Base-by-base conservation (phyloP, 2,329 filamentous ascomycete genomes). In the Hortaea werneckii region DNA sequence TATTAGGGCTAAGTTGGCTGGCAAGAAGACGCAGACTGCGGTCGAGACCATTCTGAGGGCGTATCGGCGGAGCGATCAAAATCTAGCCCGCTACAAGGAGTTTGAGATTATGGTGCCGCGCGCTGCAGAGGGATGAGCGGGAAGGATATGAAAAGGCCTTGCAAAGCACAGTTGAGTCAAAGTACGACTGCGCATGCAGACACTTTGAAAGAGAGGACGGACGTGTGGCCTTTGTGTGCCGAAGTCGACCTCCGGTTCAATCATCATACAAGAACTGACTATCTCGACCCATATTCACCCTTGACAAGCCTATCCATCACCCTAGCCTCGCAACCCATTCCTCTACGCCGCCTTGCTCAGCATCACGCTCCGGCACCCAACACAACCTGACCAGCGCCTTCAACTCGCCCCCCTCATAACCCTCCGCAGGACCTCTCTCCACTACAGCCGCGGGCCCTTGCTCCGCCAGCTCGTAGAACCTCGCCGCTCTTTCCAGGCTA, bases 401-500 rank as follows among this genome's bases (percentile, higher is more conserved):
- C 32, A 71, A 59, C 38, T 66, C 65, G 30, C 65, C 61, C 40
- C 63, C 65, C 1, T 53, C 59, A 48, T 68, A 67, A 32, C 58
- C 60, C 2, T 47, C 44, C 28, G 46, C 46, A 29, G 13, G 55
- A 0, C 57, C 54, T 52, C 65, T 45, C 41, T 52, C 49, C 2
- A 56, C 64, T 43, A 77, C 67, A 5, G 63, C 62, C 28, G 66
- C 66, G 37, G 61, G 66, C 49, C 73, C 70, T 63, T 75, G 79
- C 4, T 82, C 82, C 60, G 78, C 87, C 34, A 90, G 64, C 13
- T 76, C 74, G 59, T 81, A 89, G 67, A 84, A 90, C 48, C 77
- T 74, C 13, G 78, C 75, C 1, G 82, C 78, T 32, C 78, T 70
- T 4, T 73, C 72, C 28, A 90, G 71, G 46, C 77, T 74, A 3